Evolutionary conservation across 441 rosid species (phyloP), one percentile per base, ranked within the genome.

Genomic region (Eruca vesicaria): DNA sequence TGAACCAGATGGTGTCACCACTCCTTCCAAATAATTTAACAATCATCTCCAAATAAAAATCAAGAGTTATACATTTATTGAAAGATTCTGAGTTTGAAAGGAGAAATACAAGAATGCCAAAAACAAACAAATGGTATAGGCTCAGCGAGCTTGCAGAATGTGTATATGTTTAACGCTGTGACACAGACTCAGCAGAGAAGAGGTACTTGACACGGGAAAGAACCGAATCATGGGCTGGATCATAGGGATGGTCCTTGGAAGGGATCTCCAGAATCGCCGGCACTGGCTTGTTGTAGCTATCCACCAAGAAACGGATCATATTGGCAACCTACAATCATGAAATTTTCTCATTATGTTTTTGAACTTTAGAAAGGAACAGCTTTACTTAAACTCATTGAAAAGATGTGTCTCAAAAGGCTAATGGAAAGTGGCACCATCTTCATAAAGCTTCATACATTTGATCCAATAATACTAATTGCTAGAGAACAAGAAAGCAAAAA

Each of bases 241-340:
- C 97, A 68, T 91, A 95, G 1, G 96, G 98, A 81, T 95, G 98
- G 69, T 91, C 97, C 84, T 95, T 92, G 45, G 98, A 92, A 66
- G 99, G 99, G 57, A 95, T 93, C 90, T 92, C 99, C 80, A 93
- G 72, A 52, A 95, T 91, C 56, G 97, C 98, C 16, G 98, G 99
- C 66, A 95, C 80, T 62, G 97, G 91, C 79, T 88, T 88, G 83
- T 86, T 92, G 80, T 95, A 88, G 85, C 93, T 90, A 81, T 93
- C 99, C 20, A 89, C 99, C 81, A 84, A 76, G 81, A 89, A 87
- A 82, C 99, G 87, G 73, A 95, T 88, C 97, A 91, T 95, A 81
- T 93, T 95, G 10, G 99, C 98, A 65, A 95, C 92, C 99, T 95
- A 87, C 67, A 74, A 3, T 16, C 28, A 74, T 68, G 19, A 66